Conservation (phyloP, 805 yeast species). For the Ogataea saltuana region DNA sequence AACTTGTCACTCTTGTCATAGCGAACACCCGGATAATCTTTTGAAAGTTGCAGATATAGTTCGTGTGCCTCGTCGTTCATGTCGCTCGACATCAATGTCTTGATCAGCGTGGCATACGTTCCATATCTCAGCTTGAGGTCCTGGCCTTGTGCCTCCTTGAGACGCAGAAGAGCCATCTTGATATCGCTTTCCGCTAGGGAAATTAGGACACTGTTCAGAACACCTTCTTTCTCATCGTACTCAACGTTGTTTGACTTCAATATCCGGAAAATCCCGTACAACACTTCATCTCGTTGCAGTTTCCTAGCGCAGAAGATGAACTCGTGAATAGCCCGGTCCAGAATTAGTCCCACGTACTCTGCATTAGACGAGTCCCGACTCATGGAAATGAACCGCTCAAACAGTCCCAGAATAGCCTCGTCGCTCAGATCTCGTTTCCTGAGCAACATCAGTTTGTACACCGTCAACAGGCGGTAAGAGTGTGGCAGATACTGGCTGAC, state of each 20-base stretch:
- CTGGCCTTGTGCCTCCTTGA: conserved; percentile 4
- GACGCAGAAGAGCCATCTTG: conserved; percentile 8
- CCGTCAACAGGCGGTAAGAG: not conserved
- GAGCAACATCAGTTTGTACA: not conserved
- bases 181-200: conserved; percentile 2
- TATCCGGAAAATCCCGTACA: conserved; percentile 5
- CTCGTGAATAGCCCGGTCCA: no score
- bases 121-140: conserved; percentile 3
- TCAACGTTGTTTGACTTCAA: conserved; percentile 7
- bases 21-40: conserved; percentile 1
- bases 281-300: not conserved
- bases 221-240: conserved; percentile 1
- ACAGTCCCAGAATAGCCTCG: not conserved
- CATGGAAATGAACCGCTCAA: not conserved
- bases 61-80: conserved; percentile 12
- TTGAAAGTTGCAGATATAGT: conserved; percentile 4
- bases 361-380: not conserved
- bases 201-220: conserved; percentile 3
- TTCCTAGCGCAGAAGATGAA: conserved; percentile 3
- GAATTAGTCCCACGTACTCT: no score
- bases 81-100: conserved; percentile 8
- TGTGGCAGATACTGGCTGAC: not conserved
- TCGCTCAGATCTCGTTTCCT: not conserved
- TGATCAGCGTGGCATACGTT: conserved; percentile 6
- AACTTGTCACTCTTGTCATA: conserved; percentile 1